Evolutionary conservation across 495 filamentous ascomycete species (phyloP).

Genomic region (Thozetella sp.): DNA sequence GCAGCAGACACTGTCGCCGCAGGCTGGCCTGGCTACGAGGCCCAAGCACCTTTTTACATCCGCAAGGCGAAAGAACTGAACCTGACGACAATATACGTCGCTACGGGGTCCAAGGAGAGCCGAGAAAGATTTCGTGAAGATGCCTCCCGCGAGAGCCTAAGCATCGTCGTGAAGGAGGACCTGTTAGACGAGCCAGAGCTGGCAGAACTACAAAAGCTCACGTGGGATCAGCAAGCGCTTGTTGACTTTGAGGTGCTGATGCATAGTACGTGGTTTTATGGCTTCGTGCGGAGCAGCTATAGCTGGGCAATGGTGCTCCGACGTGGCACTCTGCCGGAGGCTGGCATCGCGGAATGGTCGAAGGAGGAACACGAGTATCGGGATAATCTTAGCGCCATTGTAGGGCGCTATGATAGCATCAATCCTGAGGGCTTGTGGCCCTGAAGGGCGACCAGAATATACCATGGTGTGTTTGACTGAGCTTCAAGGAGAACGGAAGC

Average conservation of each 20-base stretch:
- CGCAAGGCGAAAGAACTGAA: conserved; percentile 1
- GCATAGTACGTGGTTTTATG: conserved; percentile 3
- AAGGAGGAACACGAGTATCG: neutral
- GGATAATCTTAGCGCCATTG: neutral
- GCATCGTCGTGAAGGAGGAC: conserved; percentile 2
- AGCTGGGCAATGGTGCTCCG: conserved; percentile 1
- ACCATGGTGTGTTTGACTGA: neutral
- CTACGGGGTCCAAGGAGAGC: conserved; percentile 3
- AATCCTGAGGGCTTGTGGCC: neutral
- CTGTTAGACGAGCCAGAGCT: neutral
- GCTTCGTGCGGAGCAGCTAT: conserved; percentile 6
- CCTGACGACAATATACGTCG: conserved; percentile 4
- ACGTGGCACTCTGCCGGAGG: neutral
- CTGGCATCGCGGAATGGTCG: neutral
- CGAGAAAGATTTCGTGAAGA: neutral
- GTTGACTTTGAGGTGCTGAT: conserved; percentile 6
- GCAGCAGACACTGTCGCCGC: conserved; percentile 5
- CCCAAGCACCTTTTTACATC: conserved; percentile 4
- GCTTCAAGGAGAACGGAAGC: no score
- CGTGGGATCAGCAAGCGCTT: conserved; percentile 8
- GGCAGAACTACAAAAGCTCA: neutral
- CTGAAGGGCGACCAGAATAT: neutral
- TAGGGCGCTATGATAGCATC: neutral
- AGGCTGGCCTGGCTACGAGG: conserved; percentile 6
- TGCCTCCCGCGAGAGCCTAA: conserved; percentile 3